These are phyloP conservation scores for Coffea eugenioides DNA, from an alignment of 257 asterid species.

Conservation along the genomic window DNA sequence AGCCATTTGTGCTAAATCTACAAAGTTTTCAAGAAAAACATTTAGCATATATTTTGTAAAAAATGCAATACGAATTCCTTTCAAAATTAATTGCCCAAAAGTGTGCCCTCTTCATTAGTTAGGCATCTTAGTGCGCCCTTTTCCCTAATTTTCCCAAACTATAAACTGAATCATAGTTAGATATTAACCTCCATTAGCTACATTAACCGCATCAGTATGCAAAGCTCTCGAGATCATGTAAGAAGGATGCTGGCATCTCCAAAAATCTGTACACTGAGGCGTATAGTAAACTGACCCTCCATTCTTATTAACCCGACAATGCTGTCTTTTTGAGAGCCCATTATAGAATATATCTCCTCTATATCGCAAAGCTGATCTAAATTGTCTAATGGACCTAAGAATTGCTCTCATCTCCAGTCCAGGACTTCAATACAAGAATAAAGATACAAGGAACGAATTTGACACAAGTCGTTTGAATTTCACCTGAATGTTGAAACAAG, in stretches of 20 bases:
- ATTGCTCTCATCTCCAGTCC: slow-evolving; percentile 48
- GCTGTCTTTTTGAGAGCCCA: slow-evolving; percentile 29
- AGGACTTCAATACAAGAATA: neutral
- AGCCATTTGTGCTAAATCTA: too few relatives aligned
- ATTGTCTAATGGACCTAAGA: slow-evolving; percentile 46
- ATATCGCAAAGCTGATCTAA: slow-evolving; percentile 36
- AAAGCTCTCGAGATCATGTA: slow-evolving; percentile 38
- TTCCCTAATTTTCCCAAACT: too few relatives aligned
- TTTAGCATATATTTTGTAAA: too few relatives aligned
- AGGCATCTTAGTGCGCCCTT: too few relatives aligned
- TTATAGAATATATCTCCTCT: slow-evolving; percentile 25
- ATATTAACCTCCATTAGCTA: too few relatives aligned
- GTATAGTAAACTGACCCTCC: slow-evolving; percentile 26
- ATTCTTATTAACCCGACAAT: slow-evolving; percentile 30
- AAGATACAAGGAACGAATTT: too few relatives aligned
- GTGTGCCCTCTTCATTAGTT: too few relatives aligned
- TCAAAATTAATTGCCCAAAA: too few relatives aligned
- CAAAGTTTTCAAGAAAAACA: too few relatives aligned
- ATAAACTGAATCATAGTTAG: too few relatives aligned
- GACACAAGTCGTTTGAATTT: slow-evolving; percentile 12
- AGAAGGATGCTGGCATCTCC: slow-evolving; percentile 33
- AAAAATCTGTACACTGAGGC: slow-evolving; percentile 36
- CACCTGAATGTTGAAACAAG: slow-evolving; percentile 22
- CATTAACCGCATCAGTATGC: slow-evolving; percentile 44
- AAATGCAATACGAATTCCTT: too few relatives aligned